Evolutionary conservation across 2,329 filamentous ascomycete genomes (phyloP).

Genomic region (Sporothrix schenckii): DNA sequence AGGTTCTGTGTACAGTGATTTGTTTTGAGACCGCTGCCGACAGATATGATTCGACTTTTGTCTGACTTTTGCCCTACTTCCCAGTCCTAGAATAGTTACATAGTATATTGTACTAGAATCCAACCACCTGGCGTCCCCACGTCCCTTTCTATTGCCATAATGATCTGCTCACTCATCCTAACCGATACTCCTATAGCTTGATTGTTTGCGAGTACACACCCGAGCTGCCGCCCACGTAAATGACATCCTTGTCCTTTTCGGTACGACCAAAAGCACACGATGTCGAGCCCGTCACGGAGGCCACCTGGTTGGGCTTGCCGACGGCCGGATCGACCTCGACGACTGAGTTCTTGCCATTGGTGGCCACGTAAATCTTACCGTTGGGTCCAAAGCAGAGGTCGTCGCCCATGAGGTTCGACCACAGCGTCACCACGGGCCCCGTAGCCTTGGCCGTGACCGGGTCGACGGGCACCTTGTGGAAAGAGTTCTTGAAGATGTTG

Average conservation of each 20-base stretch:
- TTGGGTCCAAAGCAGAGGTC: slow-evolving; percentile 43
- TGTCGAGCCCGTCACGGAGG: slow-evolving; percentile 40
- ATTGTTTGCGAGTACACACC: slow-evolving; percentile 38
- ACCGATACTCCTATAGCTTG: background rate
- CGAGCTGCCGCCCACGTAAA: slow-evolving; percentile 40
- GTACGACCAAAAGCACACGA: slow-evolving; percentile 42
- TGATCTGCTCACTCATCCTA: background rate
- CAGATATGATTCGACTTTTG: background rate
- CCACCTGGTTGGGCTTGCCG: slow-evolving; percentile 39
- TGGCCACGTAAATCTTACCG: slow-evolving; percentile 42
- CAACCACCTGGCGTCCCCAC: background rate
- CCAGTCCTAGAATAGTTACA: background rate
- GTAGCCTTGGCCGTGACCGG: slow-evolving; percentile 39
- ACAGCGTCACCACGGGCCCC: slow-evolving; percentile 40
- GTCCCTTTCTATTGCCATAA: background rate
- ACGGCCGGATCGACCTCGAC: slow-evolving; percentile 42
- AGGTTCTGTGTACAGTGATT: background rate
- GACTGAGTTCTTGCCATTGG: slow-evolving; percentile 41
- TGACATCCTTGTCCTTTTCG: slow-evolving; percentile 40
- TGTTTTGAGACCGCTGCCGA: background rate
- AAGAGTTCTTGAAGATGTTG: slow-evolving; percentile 45
- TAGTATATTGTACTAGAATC: slow-evolving; percentile 2
- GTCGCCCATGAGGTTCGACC: slow-evolving; percentile 44
- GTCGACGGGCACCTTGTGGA: slow-evolving; percentile 43
- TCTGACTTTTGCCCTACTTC: background rate